Base-by-base conservation (phyloP, 2,329 filamentous ascomycete genomes). In the Penicillium olsonii region DNA sequence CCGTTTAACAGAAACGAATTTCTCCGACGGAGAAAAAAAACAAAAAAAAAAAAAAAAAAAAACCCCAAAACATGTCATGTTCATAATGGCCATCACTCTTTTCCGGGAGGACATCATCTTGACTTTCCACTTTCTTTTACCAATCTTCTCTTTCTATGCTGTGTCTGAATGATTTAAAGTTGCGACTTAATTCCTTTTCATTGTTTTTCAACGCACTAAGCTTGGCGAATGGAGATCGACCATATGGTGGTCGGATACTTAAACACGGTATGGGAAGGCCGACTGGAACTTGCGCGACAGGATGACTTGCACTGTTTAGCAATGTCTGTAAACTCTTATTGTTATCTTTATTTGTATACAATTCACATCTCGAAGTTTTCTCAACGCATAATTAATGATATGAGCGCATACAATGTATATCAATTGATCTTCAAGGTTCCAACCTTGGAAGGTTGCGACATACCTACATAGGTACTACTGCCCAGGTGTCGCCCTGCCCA, bases 141-240 rank as follows among this genome's bases (percentile, higher is more conserved):
- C 12, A 12, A 37, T 19, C n/a, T 31, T 48, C n/a, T 12, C 15
- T 10, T 38, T 37, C n/a, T 37, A 12, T 31, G 11, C 19, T 33
- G 39, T 42, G 33, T 31, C 33, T 8, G 39, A 31, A 35, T 27
- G 11, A 27, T 19, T 14, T 29, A 17, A 22, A 39, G 34, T 45
- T 34, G 18, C 12, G 11, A 19, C 29, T 35, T 45, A 12, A 18
- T 29, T 35, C 4, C 6, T 31, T 29, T 22, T 45, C 9, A 17
- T 39, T 12, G 8, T 27, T 27, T 51, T 38, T 42, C 15, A 24
- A 48, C 6, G 19, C 34, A 15, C 37, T 40, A 19, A 37, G 33
- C 27, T 33, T 34, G 50, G 45, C 46, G 43, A 53, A 55, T 45
- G 42, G 49, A 45, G 26, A 46, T 40, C 18, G 34, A 35, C 44